Conservation (phyloP, 1,284 basidiomycete species). For the Tilletia setariae region DNA sequence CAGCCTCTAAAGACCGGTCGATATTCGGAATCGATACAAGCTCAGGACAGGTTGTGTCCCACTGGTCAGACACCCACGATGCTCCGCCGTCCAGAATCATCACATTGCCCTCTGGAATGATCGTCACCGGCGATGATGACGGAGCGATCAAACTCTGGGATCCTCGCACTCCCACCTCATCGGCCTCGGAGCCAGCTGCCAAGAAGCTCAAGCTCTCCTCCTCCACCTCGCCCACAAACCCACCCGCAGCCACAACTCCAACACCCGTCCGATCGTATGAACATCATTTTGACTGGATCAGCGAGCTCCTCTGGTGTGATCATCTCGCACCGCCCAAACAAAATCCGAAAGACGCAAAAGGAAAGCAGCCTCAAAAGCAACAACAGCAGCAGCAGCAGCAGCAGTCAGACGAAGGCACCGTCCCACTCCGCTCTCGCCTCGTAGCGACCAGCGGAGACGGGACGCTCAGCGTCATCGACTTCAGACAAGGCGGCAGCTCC, state of each 20-base stretch:
- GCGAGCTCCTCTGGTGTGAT: constrained; percentile 73
- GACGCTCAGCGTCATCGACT: constrained; percentile 80
- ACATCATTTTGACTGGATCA: constrained; percentile 93
- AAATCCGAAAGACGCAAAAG: constrained; percentile 24
- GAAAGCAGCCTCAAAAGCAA: constrained; percentile 5
- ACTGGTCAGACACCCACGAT: constrained; percentile 72
- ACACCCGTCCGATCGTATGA: constrained; percentile 64
- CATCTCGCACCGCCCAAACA: constrained; percentile 32
- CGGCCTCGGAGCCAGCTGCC: constrained; percentile 19
- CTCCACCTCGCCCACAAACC: no score
- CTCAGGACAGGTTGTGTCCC: constrained; percentile 66
- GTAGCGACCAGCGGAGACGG: constrained; percentile 70
- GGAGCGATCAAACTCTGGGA: constrained; percentile 95
- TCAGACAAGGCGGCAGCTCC: constrained; percentile 16
- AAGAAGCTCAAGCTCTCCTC: constrained; percentile 7
- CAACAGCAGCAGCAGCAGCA: constrained; percentile 16
- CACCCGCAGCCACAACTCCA: background rate
- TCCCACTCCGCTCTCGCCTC: constrained; percentile 27
- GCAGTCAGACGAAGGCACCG: constrained; percentile 2
- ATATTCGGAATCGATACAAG: constrained; percentile 59
- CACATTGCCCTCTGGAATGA: constrained; percentile 66
- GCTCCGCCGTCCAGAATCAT: constrained; percentile 60
- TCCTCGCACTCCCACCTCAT: constrained; percentile 60
- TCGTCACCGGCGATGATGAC: constrained; percentile 87
- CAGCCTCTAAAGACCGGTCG: constrained; percentile 77